Evolutionary conservation across 768 basidiomycete genomes (phyloP).

Genomic region (Termitomyces sp.): DNA sequence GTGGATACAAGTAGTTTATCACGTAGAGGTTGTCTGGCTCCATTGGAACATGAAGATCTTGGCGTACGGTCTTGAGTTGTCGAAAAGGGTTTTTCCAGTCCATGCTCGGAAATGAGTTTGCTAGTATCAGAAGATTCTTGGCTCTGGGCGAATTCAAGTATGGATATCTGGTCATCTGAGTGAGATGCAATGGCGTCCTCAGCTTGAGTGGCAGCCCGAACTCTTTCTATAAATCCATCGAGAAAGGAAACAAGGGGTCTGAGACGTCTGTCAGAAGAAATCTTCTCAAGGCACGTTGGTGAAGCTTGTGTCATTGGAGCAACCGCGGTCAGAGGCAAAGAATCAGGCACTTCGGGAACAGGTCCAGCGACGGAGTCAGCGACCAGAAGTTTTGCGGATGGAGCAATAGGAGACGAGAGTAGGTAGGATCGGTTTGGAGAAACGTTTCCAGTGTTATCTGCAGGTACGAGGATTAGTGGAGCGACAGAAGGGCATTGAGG

Average conservation of each 20-base stretch:
- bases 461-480: neutral
- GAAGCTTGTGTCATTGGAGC: neutral
- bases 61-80: neutral
- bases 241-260: conserved; percentile 31
- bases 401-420: neutral
- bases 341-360: neutral
- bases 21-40: neutral
- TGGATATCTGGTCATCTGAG: neutral
- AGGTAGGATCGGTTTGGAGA: neutral
- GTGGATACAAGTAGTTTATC: neutral
- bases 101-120: neutral
- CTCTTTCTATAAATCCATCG: conserved; percentile 29
- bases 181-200: neutral
- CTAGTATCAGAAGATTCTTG: neutral
- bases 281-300: neutral
- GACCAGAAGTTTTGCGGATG: neutral
- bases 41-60: neutral
- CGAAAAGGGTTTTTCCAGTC: neutral
- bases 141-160: neutral
- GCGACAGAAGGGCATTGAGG: neutral
- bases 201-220: conserved; percentile 22
- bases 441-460: neutral
- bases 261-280: conserved; percentile 15
- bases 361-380: neutral
- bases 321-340: neutral